These are phyloP conservation scores for Clonostachys chloroleuca DNA, from an alignment of 2,329 filamentous ascomycete species.

Conservation along the genomic window DNA sequence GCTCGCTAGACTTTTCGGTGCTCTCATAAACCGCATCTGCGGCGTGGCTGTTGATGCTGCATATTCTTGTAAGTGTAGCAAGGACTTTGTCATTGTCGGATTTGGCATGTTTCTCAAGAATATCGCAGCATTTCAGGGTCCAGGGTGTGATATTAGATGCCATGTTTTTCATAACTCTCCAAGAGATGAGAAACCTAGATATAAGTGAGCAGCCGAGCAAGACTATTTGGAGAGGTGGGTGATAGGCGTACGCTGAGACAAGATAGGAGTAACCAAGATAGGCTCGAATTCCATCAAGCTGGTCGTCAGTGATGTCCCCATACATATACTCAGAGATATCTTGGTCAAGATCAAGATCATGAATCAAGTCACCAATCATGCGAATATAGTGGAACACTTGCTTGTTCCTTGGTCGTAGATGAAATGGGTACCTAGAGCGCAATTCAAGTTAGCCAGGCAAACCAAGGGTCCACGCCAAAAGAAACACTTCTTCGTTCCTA, in stretches of 20 bases:
- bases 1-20: slow-evolving; percentile 24
- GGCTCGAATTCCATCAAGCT: slow-evolving; percentile 36
- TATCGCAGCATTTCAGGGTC: slow-evolving; percentile 37
- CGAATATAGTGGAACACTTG: slow-evolving; percentile 45
- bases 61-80: slow-evolving; percentile 34
- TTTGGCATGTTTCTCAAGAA: slow-evolving; percentile 29
- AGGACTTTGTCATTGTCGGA: slow-evolving; percentile 34
- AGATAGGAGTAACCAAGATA: slow-evolving; percentile 40
- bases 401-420: slow-evolving; percentile 45
- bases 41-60: slow-evolving; percentile 32
- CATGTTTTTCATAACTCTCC: slow-evolving; percentile 25
- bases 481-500: neutral
- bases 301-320: slow-evolving; percentile 6
- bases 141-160: slow-evolving; percentile 30
- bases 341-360: slow-evolving; percentile 43
- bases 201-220: neutral
- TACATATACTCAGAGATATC: slow-evolving; percentile 14
- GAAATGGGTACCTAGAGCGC: slow-evolving; percentile 46
- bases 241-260: slow-evolving; percentile 25
- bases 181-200: slow-evolving; percentile 28
- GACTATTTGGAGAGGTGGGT: neutral
- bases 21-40: slow-evolving; percentile 19
- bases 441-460: slow-evolving; percentile 1
- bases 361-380: slow-evolving; percentile 45
- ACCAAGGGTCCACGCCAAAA: neutral